A percentile compares a stretch with the other conserved stretches of the same genome.
phyloP scores from a whole-genome alignment of 441 rosid species.

The Macaranga tanarius region DNA sequence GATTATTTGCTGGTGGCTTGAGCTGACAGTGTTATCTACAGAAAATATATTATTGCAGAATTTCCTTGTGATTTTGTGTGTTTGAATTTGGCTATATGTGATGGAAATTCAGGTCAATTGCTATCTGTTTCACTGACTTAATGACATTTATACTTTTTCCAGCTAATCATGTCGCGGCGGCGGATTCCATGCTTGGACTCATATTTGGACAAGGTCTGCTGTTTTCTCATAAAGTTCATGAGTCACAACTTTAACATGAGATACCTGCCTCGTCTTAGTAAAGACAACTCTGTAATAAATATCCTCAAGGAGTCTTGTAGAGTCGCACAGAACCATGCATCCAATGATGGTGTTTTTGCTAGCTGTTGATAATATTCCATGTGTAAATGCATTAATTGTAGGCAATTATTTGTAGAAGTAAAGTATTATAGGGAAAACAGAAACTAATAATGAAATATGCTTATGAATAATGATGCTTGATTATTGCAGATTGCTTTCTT shows the following conservation, averaged over 20 bases:
- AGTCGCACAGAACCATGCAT: not conserved
- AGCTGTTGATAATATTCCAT: not conserved
- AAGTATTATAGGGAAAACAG: not conserved
- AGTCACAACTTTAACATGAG: not conserved
- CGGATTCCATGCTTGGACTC: constrained; percentile 98
- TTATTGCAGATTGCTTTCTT: not conserved
- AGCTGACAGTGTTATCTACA: not conserved
- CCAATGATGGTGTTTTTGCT: not conserved
- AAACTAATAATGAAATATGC: not conserved
- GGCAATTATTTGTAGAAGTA: not conserved
- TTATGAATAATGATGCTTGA: not conserved
- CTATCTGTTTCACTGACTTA: not conserved
- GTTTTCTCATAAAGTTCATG: constrained; percentile 12
- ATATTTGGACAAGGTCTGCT: constrained; percentile 88
- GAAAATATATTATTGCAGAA: not conserved
- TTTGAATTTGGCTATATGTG: not conserved
- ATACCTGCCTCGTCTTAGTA: not conserved
- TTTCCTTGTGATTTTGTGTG: not conserved
- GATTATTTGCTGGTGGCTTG: not conserved
- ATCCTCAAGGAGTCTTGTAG: not conserved
- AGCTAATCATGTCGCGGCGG: constrained; percentile 96
- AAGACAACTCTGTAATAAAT: not conserved
- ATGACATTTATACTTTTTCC: constrained; percentile 19
- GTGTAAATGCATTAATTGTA: not conserved
- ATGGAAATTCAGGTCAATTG: not conserved